These are phyloP conservation scores for Nigrograna mackinnonii DNA, from an alignment of 2,329 filamentous ascomycete genomes.

Conservation along the genomic window DNA sequence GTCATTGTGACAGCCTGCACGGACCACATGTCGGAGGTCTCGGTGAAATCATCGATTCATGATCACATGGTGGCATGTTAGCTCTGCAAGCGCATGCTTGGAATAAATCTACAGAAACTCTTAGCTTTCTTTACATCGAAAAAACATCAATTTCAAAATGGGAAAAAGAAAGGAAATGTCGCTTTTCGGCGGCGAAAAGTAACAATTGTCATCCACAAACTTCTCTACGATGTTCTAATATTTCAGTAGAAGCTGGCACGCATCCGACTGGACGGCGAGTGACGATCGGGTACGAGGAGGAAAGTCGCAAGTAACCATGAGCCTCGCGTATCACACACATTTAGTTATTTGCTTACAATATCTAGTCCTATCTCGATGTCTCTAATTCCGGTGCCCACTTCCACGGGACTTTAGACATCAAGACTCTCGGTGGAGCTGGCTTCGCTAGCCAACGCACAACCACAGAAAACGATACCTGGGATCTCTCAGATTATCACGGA, in stretches of 20 bases:
- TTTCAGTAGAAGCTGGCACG: slow-evolving; percentile 58
- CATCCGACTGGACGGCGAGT: slow-evolving; percentile 66
- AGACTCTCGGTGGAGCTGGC: slow-evolving; percentile 76
- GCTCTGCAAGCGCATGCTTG: background rate
- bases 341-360: slow-evolving; percentile 23
- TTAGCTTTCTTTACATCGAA: too few relatives aligned
- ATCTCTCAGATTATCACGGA: slow-evolving; percentile 67
- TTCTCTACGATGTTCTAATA: slow-evolving; percentile 4
- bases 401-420: slow-evolving; percentile 71
- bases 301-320: slow-evolving; percentile 61
- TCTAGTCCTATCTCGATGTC: slow-evolving; percentile 52
- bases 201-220: slow-evolving; percentile 9
- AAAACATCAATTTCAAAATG: slow-evolving; percentile 20
- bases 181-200: slow-evolving; percentile 37
- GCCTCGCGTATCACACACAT: slow-evolving; percentile 28
- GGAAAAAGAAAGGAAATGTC: slow-evolving; percentile 17
- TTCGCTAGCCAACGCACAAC: slow-evolving; percentile 79
- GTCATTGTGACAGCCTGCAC: background rate
- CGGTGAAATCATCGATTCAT: background rate
- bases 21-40: background rate
- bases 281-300: slow-evolving; percentile 82
- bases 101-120: background rate
- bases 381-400: slow-evolving; percentile 55
- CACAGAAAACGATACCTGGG: slow-evolving; percentile 60
- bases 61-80: background rate